Conservation (phyloP, 2,329 filamentous ascomycete genomes). For the Penicillium decumbens region DNA sequence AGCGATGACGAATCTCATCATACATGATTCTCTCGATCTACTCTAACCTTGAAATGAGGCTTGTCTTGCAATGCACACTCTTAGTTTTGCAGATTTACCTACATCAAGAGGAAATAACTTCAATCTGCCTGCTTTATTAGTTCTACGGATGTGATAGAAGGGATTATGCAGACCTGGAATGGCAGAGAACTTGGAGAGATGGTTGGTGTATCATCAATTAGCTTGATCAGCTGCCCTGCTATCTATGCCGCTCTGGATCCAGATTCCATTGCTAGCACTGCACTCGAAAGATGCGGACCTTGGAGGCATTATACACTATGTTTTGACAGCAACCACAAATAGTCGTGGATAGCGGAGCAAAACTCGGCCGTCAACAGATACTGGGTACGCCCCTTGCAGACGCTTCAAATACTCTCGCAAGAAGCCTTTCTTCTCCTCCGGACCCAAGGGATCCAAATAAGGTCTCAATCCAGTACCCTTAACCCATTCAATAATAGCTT, state of each 20-base stretch:
- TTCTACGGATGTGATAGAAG: too few relatives aligned
- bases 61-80: too few relatives aligned
- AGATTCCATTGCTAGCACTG: too few relatives aligned
- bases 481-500: slow-evolving; percentile 57
- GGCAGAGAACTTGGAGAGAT: too few relatives aligned
- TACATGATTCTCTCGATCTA: background rate
- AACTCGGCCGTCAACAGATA: slow-evolving; percentile 50
- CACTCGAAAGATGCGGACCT: too few relatives aligned
- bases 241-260: too few relatives aligned
- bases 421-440: slow-evolving; percentile 43
- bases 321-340: slow-evolving; percentile 49
- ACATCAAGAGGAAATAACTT: too few relatives aligned
- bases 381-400: slow-evolving; percentile 45
- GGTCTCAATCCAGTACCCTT: slow-evolving; percentile 55
- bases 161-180: too few relatives aligned
- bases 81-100: too few relatives aligned
- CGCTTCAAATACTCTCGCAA: slow-evolving; percentile 46
- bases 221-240: too few relatives aligned
- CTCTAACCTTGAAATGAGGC: background rate
- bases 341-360: slow-evolving; percentile 54
- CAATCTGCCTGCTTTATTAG: too few relatives aligned
- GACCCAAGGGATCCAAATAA: slow-evolving; percentile 48
- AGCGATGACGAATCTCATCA: slow-evolving; percentile 8
- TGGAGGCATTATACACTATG: background rate
- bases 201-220: background rate